Conservation (phyloP, 2,329 filamentous ascomycete species). For the Pyrenophora seminiperda region DNA sequence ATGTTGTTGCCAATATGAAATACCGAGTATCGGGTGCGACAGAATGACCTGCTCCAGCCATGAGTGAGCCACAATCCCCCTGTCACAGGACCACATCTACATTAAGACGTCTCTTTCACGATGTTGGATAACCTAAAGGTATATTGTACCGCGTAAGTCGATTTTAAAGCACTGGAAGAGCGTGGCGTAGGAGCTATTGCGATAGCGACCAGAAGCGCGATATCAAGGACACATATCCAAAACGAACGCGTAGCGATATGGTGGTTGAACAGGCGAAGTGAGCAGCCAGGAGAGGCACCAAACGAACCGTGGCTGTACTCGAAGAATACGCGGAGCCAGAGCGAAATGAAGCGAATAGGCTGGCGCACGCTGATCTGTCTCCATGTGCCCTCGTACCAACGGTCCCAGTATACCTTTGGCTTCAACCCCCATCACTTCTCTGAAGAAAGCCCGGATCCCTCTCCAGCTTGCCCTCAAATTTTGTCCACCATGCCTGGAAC, state of each 20-base stretch:
- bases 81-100: slow-evolving; percentile 55
- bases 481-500: slow-evolving; percentile 97
- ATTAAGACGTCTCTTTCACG: slow-evolving; percentile 69
- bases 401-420: background rate
- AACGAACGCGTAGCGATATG: slow-evolving; percentile 52
- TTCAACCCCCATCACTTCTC: slow-evolving; percentile 60
- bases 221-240: slow-evolving; percentile 49
- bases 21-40: no score
- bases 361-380: background rate
- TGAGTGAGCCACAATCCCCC: slow-evolving; percentile 25
- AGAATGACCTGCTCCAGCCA: no score
- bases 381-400: background rate
- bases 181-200: slow-evolving; percentile 22
- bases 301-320: slow-evolving; percentile 45
- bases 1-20: no score
- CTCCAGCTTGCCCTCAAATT: slow-evolving; percentile 87
- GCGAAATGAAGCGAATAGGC: slow-evolving; percentile 38
- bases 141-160: slow-evolving; percentile 34
- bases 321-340: slow-evolving; percentile 35
- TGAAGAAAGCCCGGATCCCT: slow-evolving; percentile 89
- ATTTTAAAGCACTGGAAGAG: slow-evolving; percentile 9
- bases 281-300: slow-evolving; percentile 50
- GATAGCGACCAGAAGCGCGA: slow-evolving; percentile 29
- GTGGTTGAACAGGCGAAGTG: slow-evolving; percentile 50
- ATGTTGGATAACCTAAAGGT: slow-evolving; percentile 69